Base-by-base conservation (phyloP, 352 stramenopile genomes). In the Globisporangium parvum region DNA sequence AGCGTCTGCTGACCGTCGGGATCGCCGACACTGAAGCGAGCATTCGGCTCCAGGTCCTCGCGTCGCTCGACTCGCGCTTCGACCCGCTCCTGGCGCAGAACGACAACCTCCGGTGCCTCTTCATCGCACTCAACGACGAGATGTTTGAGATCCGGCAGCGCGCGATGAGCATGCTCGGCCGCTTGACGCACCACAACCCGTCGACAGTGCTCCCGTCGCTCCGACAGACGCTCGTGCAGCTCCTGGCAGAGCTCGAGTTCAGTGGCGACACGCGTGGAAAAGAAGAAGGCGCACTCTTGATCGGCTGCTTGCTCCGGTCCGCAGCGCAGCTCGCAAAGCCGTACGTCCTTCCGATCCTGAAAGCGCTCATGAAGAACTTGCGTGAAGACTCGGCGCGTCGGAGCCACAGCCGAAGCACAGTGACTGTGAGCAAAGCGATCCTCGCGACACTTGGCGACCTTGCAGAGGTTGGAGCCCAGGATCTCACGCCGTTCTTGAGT, bases 71-170 rank as follows among this genome's bases (percentile, higher is more conserved):
- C 54, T 74, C 80, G 24, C 76, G 85, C 8, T 95, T 95, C 37
- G 85, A 95, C 41, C 79, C 83, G 1, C 52, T 95, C 3, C 66
- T 95, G 2, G 85, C 78, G 0, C 70, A 91, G 53, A 88, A 90
- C 47, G 85, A 93, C 49, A 95, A 93, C 53, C 61, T 95, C 46
- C 73, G 85, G 0, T 92, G 85, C 31, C 51, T 95, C 33, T 95
- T 95, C 61, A 95, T 95, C 61, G 83, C 85, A 9, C 51, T 95
- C 5, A 93, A 95, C 53, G 85, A 95, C 55, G 85, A 95, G 48
- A 66, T 90, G 10, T 91, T 95, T 53, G 86, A 89, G 33, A 95
- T 95, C 49, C 81, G 85, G n/a, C 75, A 92, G 65, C 91, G 81
- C 1, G 85, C 85, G 11, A 95, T 95, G 85, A 93, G 81, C 62